Base-by-base conservation (phyloP, 2,329 filamentous ascomycete species). In the Raffaelea ambrosiae region DNA sequence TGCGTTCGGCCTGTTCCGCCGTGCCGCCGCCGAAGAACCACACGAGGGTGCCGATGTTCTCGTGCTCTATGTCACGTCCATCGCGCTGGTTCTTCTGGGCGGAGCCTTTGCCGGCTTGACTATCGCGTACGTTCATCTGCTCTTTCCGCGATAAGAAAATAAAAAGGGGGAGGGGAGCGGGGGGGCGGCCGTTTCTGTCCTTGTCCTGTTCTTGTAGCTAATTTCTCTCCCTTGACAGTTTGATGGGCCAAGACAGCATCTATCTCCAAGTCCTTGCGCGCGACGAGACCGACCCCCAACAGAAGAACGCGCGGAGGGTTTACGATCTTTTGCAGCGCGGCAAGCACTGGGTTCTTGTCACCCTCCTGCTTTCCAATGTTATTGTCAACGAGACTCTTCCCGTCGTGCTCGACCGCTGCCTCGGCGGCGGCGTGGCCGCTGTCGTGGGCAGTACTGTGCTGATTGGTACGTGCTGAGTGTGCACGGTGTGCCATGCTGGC, bases 341-440 rank as follows among this genome's bases (percentile, higher is more conserved):
- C 58, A 98, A 98, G 65, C 93, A 98, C 66, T 98, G 93, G 93
- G 91, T 98, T 19, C 73, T 98, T 49, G 93, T 98, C 47, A 97
- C 93, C 3, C 71, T 98, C 22, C 77, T 98, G 8, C 73, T 98
- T 48, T 89, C 89, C 64, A 98, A 98, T 64, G 93, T 98, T 61
- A 94, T 98, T 59, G 95, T 94, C 55, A 97, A 98, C 65, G 93
- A 97, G 68, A 94, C 91, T 3, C 73, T 96, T 14, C 93, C 93
- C 23, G 95, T 98, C 53, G 88, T 98, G 11, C 77, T 98, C 45
- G 93, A 98, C 66, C 77, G 93, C 48, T 95, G 89, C 48, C 78
- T 98, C 18, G 93, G 93, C 26, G 93, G 93, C 55, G 93, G 93
- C 54, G 90, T 94, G 73, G 90, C 91, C 52, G 93, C 93, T 52